These are phyloP conservation scores for Solanum hybrid DNA, from an alignment of 305 asterid species.

Conservation along the genomic window DNA sequence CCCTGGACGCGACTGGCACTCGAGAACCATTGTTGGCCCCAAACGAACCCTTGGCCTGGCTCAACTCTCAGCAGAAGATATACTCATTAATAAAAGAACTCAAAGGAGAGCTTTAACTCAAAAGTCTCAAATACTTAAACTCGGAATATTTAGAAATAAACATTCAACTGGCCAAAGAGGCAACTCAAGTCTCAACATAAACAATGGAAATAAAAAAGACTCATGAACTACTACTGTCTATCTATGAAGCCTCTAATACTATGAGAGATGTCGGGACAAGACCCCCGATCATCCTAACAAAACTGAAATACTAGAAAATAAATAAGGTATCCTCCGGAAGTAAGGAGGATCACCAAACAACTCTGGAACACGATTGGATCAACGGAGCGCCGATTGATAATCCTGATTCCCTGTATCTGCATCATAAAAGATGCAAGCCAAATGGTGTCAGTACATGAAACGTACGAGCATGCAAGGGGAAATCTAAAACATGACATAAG, in stretches of 20 bases:
- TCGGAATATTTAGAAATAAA: neutral
- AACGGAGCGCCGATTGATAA: neutral
- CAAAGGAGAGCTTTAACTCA: neutral
- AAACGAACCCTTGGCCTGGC: neutral
- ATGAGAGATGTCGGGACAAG: neutral
- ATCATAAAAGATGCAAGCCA: neutral
- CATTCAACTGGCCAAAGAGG: neutral
- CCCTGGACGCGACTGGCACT: neutral
- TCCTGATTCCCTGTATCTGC: neutral
- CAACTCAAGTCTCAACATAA: neutral
- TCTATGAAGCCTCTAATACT: neutral
- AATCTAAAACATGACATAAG: neutral
- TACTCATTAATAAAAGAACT: neutral
- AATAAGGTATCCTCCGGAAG: neutral
- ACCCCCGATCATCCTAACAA: neutral
- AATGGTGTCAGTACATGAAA: neutral
- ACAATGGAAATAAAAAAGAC: neutral
- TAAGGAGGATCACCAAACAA: neutral
- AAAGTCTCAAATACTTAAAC: neutral
- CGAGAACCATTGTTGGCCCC: neutral
- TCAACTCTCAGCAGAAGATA: neutral
- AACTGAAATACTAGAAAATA: neutral
- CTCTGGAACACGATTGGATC: neutral
- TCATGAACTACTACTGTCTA: neutral
- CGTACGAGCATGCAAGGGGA: neutral